Conservation (phyloP, 1,284 basidiomycete genomes). For the Austroboletus niveus region DNA sequence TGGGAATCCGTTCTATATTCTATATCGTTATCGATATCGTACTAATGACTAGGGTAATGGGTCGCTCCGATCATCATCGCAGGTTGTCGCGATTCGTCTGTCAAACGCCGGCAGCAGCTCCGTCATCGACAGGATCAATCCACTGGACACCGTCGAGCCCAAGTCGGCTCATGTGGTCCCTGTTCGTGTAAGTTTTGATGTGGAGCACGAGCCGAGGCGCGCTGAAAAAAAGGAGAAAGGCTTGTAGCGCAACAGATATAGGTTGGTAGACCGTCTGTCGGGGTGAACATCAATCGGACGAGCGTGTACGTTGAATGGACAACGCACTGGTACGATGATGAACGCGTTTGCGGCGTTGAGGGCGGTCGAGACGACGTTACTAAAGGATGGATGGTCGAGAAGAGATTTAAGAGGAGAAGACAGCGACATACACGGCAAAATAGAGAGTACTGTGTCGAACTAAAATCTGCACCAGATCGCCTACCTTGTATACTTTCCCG, state of each 20-base stretch:
- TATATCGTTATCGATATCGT: too few relatives aligned
- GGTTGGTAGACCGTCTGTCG: neutral
- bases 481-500: neutral
- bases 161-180: neutral
- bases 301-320: too few relatives aligned
- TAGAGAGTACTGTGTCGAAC: slow-evolving; percentile 20
- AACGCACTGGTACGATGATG: neutral
- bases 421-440: slow-evolving; percentile 15
- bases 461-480: slow-evolving; percentile 16
- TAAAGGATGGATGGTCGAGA: neutral
- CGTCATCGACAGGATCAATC: too few relatives aligned
- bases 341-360: neutral
- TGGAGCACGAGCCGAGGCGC: neutral
- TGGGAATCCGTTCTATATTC: too few relatives aligned
- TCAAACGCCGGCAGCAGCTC: too few relatives aligned
- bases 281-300: neutral
- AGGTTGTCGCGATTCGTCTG: too few relatives aligned
- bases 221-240: neutral
- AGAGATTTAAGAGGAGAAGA: neutral
- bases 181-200: neutral
- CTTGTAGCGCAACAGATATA: neutral
- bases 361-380: neutral
- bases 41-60: too few relatives aligned
- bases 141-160: neutral
- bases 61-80: too few relatives aligned